Evolutionary conservation across 2,329 filamentous ascomycete species (phyloP).

Genomic region (Blumeriella jaapii): DNA sequence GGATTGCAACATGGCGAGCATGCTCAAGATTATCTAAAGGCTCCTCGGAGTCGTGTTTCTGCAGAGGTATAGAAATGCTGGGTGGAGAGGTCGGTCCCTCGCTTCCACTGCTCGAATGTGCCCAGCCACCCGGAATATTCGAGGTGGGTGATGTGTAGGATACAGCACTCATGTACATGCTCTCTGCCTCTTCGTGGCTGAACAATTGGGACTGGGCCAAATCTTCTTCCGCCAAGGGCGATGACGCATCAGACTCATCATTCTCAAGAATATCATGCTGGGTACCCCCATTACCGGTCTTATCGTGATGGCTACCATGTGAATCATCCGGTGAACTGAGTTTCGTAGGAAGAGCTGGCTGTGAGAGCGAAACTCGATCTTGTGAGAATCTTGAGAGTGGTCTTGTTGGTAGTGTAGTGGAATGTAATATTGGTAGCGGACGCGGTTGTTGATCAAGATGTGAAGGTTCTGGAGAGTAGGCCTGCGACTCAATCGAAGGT

Average conservation of each 20-base stretch:
- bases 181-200: slow-evolving; percentile 70
- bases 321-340: neutral
- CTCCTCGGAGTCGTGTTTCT: slow-evolving; percentile 1
- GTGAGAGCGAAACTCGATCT: slow-evolving; percentile 23
- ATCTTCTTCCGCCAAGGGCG: slow-evolving; percentile 32
- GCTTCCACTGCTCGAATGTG: slow-evolving; percentile 13
- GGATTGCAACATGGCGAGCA: slow-evolving; percentile 13
- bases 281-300: neutral
- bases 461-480: slow-evolving; percentile 18
- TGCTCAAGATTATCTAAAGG: slow-evolving; percentile 20
- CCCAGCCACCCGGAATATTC: slow-evolving; percentile 22
- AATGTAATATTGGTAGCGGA: slow-evolving; percentile 16
- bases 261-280: slow-evolving; percentile 10
- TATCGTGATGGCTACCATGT: neutral
- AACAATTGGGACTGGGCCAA: slow-evolving; percentile 57
- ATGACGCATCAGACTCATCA: slow-evolving; percentile 15
- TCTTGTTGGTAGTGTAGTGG: slow-evolving; percentile 20
- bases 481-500: slow-evolving; percentile 9
- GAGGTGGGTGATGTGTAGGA: slow-evolving; percentile 30
- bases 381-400: slow-evolving; percentile 19
- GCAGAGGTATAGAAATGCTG: slow-evolving; percentile 14
- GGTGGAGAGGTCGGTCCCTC: slow-evolving; percentile 10
- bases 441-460: neutral
- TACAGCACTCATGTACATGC: slow-evolving; percentile 75
- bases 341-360: slow-evolving; percentile 14